Percentiles rank a stretch among this genome's conserved stretches.
Evolutionary conservation across 2,329 filamentous ascomycete species (phyloP).

Genomic region (Parafenestella ontariensis): DNA sequence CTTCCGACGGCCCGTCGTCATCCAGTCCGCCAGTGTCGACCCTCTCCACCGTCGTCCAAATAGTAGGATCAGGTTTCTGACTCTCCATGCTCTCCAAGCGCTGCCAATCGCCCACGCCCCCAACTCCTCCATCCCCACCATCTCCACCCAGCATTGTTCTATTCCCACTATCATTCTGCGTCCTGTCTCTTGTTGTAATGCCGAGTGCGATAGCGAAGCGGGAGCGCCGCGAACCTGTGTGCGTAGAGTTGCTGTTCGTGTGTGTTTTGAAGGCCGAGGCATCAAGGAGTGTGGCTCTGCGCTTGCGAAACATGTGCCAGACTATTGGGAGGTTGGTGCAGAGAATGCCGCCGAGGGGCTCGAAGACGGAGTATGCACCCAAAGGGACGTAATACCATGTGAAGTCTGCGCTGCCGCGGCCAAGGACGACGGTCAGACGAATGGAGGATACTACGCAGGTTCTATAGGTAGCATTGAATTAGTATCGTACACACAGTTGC

Average conservation of each 20-base stretch:
- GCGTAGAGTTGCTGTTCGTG: conserved; percentile 17
- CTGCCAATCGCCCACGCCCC: conserved; percentile 24
- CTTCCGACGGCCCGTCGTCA: conserved; percentile 7
- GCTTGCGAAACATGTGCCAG: conserved; percentile 45
- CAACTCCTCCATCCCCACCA: conserved; percentile 12
- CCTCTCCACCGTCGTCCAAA: conserved; percentile 24
- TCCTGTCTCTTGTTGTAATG: conserved; percentile 29
- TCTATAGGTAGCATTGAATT: conserved; percentile 10
- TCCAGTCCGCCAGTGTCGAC: conserved; percentile 8
- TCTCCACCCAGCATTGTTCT: conserved; percentile 20
- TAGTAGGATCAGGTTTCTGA: conserved; percentile 23
- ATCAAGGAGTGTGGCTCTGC: conserved; percentile 17
- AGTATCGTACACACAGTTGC: background rate
- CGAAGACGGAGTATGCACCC: conserved; percentile 44
- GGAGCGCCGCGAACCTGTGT: conserved; percentile 32
- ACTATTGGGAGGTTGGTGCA: conserved; percentile 46
- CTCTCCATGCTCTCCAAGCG: conserved; percentile 28
- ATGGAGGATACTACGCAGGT: conserved; percentile 43
- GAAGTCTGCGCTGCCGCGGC: conserved; percentile 39
- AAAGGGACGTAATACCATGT: conserved; percentile 45
- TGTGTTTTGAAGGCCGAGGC: conserved; percentile 25
- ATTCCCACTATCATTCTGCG: conserved; percentile 31
- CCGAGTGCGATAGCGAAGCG: conserved; percentile 30
- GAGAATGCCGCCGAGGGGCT: conserved; percentile 44
- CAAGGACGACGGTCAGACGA: conserved; percentile 41